phyloP scores from a whole-genome alignment of 805 yeast genomes.

The Nakazawaea sp. region DNA sequence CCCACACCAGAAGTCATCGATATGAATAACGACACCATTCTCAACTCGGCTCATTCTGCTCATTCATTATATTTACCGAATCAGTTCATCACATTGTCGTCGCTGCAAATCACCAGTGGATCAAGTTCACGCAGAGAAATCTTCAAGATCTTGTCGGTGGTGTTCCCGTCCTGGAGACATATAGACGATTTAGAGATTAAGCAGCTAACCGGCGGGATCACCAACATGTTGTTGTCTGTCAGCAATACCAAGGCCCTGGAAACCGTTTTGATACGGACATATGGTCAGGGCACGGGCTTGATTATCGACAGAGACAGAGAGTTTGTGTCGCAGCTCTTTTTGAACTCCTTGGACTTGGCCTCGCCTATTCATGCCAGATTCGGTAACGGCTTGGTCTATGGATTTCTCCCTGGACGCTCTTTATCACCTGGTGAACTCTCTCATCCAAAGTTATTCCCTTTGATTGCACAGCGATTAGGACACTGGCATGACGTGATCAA shows the following conservation, averaged over 20 bases:
- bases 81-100: constrained; percentile 28
- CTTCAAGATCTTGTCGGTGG: constrained; percentile 27
- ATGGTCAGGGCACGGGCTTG: constrained; percentile 66
- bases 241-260: constrained; percentile 23
- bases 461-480: constrained; percentile 61
- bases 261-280: constrained; percentile 55
- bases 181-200: constrained; percentile 26
- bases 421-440: constrained; percentile 48
- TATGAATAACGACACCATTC: constrained; percentile 5
- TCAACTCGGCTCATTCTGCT: constrained; percentile 27
- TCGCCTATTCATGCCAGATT: constrained; percentile 65
- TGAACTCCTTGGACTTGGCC: constrained; percentile 55
- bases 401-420: constrained; percentile 59
- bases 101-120: constrained; percentile 20
- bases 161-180: constrained; percentile 34
- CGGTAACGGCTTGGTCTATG: constrained; percentile 68
- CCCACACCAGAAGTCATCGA: constrained; percentile 8
- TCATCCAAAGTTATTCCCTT: constrained; percentile 38
- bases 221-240: constrained; percentile 52
- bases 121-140: constrained; percentile 17
- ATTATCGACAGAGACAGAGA: constrained; percentile 73
- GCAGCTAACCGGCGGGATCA: constrained; percentile 56
- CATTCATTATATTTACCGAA: constrained; percentile 46
- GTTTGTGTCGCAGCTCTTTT: constrained; percentile 59
- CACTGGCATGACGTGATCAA: constrained; percentile 58